phyloP scores from a whole-genome alignment of 1,139 yeast genomes.

The Lodderomyces margitis region DNA sequence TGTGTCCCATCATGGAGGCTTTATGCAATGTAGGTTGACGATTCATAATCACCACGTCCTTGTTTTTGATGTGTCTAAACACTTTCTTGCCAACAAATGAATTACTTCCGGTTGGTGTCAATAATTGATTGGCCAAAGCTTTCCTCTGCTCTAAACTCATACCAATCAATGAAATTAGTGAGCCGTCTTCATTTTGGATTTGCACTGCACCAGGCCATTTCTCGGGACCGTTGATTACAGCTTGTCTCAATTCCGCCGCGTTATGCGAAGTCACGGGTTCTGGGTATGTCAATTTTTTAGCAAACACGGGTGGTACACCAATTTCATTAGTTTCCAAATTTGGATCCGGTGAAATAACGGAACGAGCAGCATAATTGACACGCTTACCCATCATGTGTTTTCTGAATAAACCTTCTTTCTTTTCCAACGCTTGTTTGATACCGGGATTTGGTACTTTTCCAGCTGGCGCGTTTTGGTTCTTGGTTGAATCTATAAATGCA shows the following conservation, averaged over 20 bases:
- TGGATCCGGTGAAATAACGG: slow-evolving; percentile 99
- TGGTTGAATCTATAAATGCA: slow-evolving; percentile 88
- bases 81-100: slow-evolving; percentile 84
- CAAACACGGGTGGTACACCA: slow-evolving; percentile 99
- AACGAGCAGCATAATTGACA: slow-evolving; percentile 97
- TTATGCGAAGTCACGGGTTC: slow-evolving; percentile 98
- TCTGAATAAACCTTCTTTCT: slow-evolving; percentile 97
- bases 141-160: slow-evolving; percentile 94
- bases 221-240: slow-evolving; percentile 96
- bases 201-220: slow-evolving; percentile 99
- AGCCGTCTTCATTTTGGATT: slow-evolving; percentile 96
- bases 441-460: slow-evolving; percentile 87
- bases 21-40: slow-evolving; percentile 99
- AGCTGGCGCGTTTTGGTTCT: slow-evolving; percentile 70
- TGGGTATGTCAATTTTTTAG: slow-evolving; percentile 91
- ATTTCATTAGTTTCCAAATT: slow-evolving; percentile 96
- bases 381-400: slow-evolving; percentile 99
- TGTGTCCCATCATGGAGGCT: slow-evolving; percentile 99
- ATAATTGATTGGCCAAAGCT: slow-evolving; percentile 90
- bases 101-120: slow-evolving; percentile 70
- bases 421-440: slow-evolving; percentile 94
- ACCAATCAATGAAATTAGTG: slow-evolving; percentile 74
- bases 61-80: slow-evolving; percentile 87
- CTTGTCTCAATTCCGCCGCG: slow-evolving; percentile 85
- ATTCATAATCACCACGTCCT: slow-evolving; percentile 96